Percentiles rank a stretch among this genome's conserved stretches.
Evolutionary conservation across 768 basidiomycete genomes (phyloP).

Genomic region (Rhizopogon salebrosus): DNA sequence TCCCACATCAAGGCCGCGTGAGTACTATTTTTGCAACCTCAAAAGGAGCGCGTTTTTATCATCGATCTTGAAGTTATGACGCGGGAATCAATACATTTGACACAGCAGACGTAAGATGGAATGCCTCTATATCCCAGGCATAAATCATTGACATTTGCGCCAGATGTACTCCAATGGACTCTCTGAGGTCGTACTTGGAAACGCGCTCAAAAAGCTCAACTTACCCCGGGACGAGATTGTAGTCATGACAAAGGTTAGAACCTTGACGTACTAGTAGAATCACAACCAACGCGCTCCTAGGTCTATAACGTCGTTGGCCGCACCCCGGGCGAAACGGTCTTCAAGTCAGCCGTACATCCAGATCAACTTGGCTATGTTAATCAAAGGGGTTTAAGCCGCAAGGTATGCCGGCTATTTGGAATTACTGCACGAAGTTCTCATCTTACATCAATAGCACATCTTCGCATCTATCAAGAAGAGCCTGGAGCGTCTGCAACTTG

Average conservation of each 20-base stretch:
- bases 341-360: background rate
- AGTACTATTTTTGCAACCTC: background rate
- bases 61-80: slow-evolving; percentile 34
- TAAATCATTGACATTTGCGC: slow-evolving; percentile 21
- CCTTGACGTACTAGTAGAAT: no score
- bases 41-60: background rate
- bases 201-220: slow-evolving; percentile 37
- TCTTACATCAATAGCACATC: slow-evolving; percentile 45
- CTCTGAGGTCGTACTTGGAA: slow-evolving; percentile 40
- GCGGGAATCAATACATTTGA: slow-evolving; percentile 63
- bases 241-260: slow-evolving; percentile 40
- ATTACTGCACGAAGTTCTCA: background rate
- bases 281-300: background rate
- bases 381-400: slow-evolving; percentile 41
- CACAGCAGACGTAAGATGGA: slow-evolving; percentile 39
- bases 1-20: slow-evolving; percentile 33
- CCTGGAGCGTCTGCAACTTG: slow-evolving; percentile 63
- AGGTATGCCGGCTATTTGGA: slow-evolving; percentile 23
- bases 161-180: slow-evolving; percentile 33
- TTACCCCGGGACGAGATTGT: slow-evolving; percentile 40
- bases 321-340: slow-evolving; percentile 4
- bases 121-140: slow-evolving; percentile 27
- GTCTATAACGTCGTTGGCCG: slow-evolving; percentile 11
- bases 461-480: slow-evolving; percentile 63
- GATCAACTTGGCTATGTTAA: slow-evolving; percentile 51